These are phyloP conservation scores for Debaryomyces psychrophilus DNA, from an alignment of 1,139 yeast genomes.

Conservation along the genomic window DNA sequence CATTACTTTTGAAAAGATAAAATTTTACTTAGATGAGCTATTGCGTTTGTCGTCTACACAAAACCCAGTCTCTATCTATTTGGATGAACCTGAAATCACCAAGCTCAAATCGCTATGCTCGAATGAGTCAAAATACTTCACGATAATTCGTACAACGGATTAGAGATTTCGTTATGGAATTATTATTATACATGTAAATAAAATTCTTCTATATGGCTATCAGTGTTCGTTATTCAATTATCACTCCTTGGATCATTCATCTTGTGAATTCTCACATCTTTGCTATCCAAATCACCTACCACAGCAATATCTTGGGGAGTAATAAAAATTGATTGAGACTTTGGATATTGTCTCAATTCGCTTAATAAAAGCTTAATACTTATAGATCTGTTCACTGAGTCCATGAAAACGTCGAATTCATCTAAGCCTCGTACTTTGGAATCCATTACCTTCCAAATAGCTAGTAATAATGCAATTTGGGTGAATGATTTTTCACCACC, in stretches of 20 bases:
- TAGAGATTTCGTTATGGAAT: not conserved
- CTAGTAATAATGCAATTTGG: conserved; percentile 82
- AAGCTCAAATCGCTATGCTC: conserved; percentile 1
- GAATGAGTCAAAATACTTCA: not conserved
- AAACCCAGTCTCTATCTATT: not conserved
- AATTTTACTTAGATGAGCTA: not conserved
- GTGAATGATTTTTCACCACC: conserved; percentile 98
- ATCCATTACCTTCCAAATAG: conserved; percentile 94
- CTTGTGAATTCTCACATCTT: conserved; percentile 70
- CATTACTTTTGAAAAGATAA: not conserved
- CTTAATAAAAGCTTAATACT: conserved; percentile 76
- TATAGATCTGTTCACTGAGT: conserved; percentile 81
- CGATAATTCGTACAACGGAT: not conserved
- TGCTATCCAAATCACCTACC: conserved; percentile 64
- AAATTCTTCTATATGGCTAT: not conserved
- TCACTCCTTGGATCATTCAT: conserved; percentile 58
- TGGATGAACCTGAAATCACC: not conserved
- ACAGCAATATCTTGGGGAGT: conserved; percentile 93
- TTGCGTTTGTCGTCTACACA: not conserved
- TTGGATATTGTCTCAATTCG: conserved; percentile 61
- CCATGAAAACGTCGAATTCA: conserved; percentile 98
- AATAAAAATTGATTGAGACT: conserved; percentile 86
- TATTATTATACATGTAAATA: conserved; percentile 7
- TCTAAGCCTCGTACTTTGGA: conserved; percentile 87
- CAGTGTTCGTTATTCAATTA: conserved; percentile 4